A percentile compares a stretch with the other conserved stretches of the same genome.
These are phyloP conservation scores for Geotrichum cucujoidarum DNA, from an alignment of 1,139 yeast species.

Conservation along the genomic window DNA sequence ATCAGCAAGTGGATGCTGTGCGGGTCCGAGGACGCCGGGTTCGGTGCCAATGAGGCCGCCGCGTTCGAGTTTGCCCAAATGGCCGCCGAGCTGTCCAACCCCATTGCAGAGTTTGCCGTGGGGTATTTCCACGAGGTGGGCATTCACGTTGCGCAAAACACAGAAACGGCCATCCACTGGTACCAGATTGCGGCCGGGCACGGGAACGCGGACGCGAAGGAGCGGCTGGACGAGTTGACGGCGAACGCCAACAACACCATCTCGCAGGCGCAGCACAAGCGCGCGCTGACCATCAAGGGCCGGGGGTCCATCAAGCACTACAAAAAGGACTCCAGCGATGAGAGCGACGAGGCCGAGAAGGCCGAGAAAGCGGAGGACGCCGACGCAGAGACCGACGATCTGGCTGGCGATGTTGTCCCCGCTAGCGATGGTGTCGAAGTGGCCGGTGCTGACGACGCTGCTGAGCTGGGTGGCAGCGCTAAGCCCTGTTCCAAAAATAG, in stretches of 20 bases:
- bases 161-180: slow-evolving; percentile 31
- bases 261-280: slow-evolving; percentile 30
- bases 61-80: slow-evolving; percentile 38
- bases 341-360: background rate
- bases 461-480: too few species aligned
- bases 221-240: slow-evolving; percentile 28
- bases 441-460: too few species aligned
- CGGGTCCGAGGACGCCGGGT: slow-evolving; percentile 30
- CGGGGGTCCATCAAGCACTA: slow-evolving; percentile 24
- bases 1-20: slow-evolving; percentile 41
- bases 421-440: too few species aligned
- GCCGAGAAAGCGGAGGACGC: background rate
- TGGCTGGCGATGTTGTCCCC: too few species aligned
- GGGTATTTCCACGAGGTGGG: slow-evolving; percentile 43
- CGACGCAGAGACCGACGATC: too few species aligned
- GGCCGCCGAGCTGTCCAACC: slow-evolving; percentile 34
- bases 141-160: slow-evolving; percentile 30
- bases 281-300: slow-evolving; percentile 26
- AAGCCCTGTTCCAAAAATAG: too few species aligned
- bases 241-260: slow-evolving; percentile 17
- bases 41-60: slow-evolving; percentile 37
- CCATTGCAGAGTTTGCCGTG: slow-evolving; percentile 39
- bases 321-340: slow-evolving; percentile 7
- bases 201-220: slow-evolving; percentile 34
- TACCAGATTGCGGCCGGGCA: slow-evolving; percentile 32